These are phyloP conservation scores for Tolypocladium inflatum DNA, from an alignment of 2,329 filamentous ascomycete genomes.

Conservation along the genomic window DNA sequence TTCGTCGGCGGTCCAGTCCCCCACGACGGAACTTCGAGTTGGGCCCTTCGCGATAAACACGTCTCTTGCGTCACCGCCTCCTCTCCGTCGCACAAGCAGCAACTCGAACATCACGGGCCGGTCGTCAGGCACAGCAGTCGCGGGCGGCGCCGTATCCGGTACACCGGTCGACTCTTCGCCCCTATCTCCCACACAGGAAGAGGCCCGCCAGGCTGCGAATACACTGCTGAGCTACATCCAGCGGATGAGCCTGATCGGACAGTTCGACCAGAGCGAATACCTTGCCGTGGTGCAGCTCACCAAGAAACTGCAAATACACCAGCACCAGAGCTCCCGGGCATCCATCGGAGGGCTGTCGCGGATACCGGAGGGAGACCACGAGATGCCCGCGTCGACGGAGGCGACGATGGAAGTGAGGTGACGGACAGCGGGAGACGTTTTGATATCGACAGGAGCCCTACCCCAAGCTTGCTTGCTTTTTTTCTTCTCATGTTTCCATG, in stretches of 20 bases:
- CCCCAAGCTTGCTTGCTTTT: constrained; percentile 3
- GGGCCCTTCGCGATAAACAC: constrained; percentile 35
- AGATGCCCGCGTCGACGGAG: constrained; percentile 26
- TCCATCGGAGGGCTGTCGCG: constrained; percentile 41
- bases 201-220: constrained; percentile 73
- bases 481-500: neutral
- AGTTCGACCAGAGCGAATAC: constrained; percentile 71
- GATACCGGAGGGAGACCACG: constrained; percentile 48
- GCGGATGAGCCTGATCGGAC: constrained; percentile 52
- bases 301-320: constrained; percentile 70
- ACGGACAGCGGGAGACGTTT: constrained; percentile 1
- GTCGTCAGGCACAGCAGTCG: constrained; percentile 10
- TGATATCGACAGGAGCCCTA: neutral
- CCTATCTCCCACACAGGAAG: constrained; percentile 69
- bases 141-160: constrained; percentile 10
- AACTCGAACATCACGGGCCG: constrained; percentile 22
- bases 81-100: constrained; percentile 23
- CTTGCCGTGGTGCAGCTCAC: constrained; percentile 71
- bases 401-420: constrained; percentile 20
- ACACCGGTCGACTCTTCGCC: constrained; percentile 43
- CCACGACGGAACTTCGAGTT: constrained; percentile 34
- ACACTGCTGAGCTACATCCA: constrained; percentile 76
- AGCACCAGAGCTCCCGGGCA: constrained; percentile 25
- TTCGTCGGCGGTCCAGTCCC: constrained; percentile 43
- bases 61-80: constrained; percentile 28